These are phyloP conservation scores for Nemania sp. DNA, from an alignment of 2,329 filamentous ascomycete species.

Conservation along the genomic window DNA sequence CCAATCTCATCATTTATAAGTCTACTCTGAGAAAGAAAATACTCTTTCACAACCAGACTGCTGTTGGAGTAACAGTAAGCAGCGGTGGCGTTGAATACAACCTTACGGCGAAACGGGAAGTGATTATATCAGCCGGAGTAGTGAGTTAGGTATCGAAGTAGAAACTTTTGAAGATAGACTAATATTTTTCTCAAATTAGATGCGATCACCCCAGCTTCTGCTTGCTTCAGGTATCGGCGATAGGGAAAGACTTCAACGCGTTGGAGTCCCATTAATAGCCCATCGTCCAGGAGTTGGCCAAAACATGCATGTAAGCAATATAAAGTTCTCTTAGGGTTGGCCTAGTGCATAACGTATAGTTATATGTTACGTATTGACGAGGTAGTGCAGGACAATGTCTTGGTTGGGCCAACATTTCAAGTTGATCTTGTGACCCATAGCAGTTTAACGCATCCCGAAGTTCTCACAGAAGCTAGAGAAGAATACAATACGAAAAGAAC, in stretches of 20 bases:
- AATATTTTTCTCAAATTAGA: too few relatives aligned
- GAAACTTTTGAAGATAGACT: too few relatives aligned
- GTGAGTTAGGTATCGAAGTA: too few relatives aligned
- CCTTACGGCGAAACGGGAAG: constrained; percentile 35
- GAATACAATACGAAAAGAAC: too few relatives aligned
- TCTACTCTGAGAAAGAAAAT: not conserved
- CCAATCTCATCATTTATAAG: too few relatives aligned
- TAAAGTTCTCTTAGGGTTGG: too few relatives aligned
- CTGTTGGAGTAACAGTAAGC: constrained; percentile 6
- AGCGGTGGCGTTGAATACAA: not conserved
- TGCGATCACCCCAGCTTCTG: constrained; percentile 10
- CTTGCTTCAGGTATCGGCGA: constrained; percentile 14
- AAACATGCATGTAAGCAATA: not conserved
- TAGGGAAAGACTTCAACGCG: not conserved
- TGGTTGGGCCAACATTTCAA: too few relatives aligned
- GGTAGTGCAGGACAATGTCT: too few relatives aligned
- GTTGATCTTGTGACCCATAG: too few relatives aligned
- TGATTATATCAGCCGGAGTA: constrained; percentile 19
- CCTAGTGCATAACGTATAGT: too few relatives aligned
- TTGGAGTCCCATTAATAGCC: not conserved
- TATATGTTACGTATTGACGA: not conserved
- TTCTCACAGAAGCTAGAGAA: too few relatives aligned
- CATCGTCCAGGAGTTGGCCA: constrained; percentile 14
- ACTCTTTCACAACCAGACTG: not conserved
- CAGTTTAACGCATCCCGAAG: too few relatives aligned